These are phyloP conservation scores for Epichloe sibirici DNA, from an alignment of 2,329 filamentous ascomycete genomes.

Conservation along the genomic window DNA sequence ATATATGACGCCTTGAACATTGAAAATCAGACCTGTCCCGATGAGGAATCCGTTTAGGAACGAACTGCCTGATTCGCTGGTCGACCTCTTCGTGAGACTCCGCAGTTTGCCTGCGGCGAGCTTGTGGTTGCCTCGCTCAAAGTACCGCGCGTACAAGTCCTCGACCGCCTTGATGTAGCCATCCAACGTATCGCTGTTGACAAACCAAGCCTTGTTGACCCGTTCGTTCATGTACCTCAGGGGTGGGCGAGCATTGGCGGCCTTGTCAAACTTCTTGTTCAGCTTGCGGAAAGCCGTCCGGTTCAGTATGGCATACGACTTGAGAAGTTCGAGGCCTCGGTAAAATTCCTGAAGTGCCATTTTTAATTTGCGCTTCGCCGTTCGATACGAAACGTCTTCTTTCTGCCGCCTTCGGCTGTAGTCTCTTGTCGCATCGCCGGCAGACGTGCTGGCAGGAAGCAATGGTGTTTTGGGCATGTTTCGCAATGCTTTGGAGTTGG, in stretches of 20 bases:
- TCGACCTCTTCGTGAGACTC: slow-evolving; percentile 48
- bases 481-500: slow-evolving; percentile 48
- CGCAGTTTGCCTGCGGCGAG: slow-evolving; percentile 79
- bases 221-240: slow-evolving; percentile 82
- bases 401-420: slow-evolving; percentile 36
- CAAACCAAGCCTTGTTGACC: slow-evolving; percentile 83
- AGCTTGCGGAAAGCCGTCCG: slow-evolving; percentile 91
- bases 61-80: slow-evolving; percentile 43
- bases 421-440: slow-evolving; percentile 28
- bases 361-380: slow-evolving; percentile 86
- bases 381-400: slow-evolving; percentile 63
- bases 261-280: slow-evolving; percentile 98
- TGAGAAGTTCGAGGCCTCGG: slow-evolving; percentile 78
- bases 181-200: slow-evolving; percentile 76
- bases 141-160: slow-evolving; percentile 88
- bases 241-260: slow-evolving; percentile 63
- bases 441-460: slow-evolving; percentile 17
- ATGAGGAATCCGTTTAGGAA: slow-evolving; percentile 55
- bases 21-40: slow-evolving; percentile 54
- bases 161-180: slow-evolving; percentile 70
- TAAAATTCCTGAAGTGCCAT: slow-evolving; percentile 88
- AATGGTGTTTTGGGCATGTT: slow-evolving; percentile 40
- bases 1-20: slow-evolving; percentile 52
- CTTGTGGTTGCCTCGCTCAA: slow-evolving; percentile 88
- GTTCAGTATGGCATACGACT: slow-evolving; percentile 82